Evolutionary conservation across 1,284 basidiomycete genomes (phyloP).

Genomic region (Cryptococcus sp.): DNA sequence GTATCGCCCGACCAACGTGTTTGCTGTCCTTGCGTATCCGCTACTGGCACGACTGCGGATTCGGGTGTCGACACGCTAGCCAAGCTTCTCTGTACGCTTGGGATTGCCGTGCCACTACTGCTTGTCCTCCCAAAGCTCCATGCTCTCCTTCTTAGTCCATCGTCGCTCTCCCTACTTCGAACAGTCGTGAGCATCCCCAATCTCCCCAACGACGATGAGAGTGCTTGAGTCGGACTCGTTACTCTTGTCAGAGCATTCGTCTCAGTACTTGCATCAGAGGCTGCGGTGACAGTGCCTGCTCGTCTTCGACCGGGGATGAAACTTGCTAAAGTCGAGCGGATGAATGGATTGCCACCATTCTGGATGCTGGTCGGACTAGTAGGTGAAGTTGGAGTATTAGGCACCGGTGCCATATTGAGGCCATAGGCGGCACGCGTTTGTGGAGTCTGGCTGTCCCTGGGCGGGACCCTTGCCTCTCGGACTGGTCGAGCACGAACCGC

Average conservation of each 20-base stretch:
- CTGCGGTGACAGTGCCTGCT: background rate
- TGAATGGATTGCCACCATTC: constrained; percentile 1
- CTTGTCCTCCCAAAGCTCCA: constrained; percentile 19
- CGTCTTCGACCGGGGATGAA: constrained; percentile 22
- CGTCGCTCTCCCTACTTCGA: constrained; percentile 22
- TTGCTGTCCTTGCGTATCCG: too few relatives aligned
- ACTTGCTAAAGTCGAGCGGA: constrained; percentile 20
- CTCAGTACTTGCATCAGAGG: background rate
- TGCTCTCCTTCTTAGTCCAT: constrained; percentile 13
- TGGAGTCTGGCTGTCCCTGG: constrained; percentile 18
- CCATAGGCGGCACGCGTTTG: constrained; percentile 18
- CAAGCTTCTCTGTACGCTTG: too few relatives aligned
- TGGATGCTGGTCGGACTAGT: background rate
- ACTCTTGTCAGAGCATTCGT: constrained; percentile 1
- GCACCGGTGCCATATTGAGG: background rate
- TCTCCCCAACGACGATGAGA: constrained; percentile 2
- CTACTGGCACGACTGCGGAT: too few relatives aligned
- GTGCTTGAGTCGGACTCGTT: background rate
- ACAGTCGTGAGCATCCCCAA: constrained; percentile 17
- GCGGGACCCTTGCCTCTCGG: background rate
- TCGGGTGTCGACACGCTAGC: too few relatives aligned
- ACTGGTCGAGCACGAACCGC: background rate
- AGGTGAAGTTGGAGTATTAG: background rate
- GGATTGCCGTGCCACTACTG: too few relatives aligned
- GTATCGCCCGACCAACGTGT: too few relatives aligned